Conservation (phyloP, 73 alveolate species). For the Paraurostyla sp. region DNA sequence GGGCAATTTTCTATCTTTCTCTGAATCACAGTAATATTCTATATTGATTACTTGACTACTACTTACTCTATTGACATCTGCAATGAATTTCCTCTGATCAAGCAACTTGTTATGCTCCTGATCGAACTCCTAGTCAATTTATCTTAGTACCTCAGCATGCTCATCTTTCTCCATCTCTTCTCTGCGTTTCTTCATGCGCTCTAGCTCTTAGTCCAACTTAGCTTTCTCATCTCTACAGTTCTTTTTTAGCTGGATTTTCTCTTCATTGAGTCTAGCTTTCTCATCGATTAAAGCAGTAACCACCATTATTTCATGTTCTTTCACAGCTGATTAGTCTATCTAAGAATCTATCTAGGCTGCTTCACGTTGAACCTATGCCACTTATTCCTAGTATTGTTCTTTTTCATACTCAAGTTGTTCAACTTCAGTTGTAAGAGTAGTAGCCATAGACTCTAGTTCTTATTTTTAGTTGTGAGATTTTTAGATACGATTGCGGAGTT, state of each 20-base stretch:
- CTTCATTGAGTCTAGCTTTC: constrained; percentile 70
- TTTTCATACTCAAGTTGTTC: constrained; percentile 49
- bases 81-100: constrained; percentile 66
- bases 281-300: constrained; percentile 71
- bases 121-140: constrained; percentile 71
- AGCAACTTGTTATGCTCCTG: constrained; percentile 63
- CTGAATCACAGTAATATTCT: constrained; percentile 66
- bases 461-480: constrained; percentile 26
- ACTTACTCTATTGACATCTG: constrained; percentile 69
- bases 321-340: constrained; percentile 16
- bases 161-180: constrained; percentile 75
- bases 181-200: constrained; percentile 56
- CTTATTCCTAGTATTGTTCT: constrained; percentile 1
- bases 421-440: background rate
- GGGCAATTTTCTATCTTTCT: constrained; percentile 83
- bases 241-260: constrained; percentile 61
- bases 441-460: background rate
- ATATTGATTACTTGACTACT: background rate
- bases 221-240: constrained; percentile 72
- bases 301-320: constrained; percentile 67
- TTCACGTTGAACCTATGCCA: background rate
- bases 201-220: constrained; percentile 68
- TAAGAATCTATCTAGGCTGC: constrained; percentile 3
- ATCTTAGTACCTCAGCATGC: constrained; percentile 62
- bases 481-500: constrained; percentile 28